Percentiles rank a stretch among this genome's conserved stretches.
Evolutionary conservation across 1,284 basidiomycete species (phyloP).

Genomic region (Naganishia albida): DNA sequence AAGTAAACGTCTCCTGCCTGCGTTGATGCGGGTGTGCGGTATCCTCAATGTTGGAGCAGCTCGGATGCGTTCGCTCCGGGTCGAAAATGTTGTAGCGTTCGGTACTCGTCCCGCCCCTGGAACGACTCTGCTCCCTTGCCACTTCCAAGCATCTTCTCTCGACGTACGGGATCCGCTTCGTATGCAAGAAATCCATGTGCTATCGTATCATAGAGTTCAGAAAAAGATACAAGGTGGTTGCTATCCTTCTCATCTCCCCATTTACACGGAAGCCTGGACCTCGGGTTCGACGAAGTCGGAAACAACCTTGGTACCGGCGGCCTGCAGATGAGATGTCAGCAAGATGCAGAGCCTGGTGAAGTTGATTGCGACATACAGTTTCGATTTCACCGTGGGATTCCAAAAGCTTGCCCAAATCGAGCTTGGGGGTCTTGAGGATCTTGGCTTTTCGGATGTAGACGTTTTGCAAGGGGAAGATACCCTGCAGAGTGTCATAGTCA

Average conservation of each 20-base stretch:
- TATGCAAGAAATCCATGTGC: slow-evolving; percentile 28
- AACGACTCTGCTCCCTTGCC: too few species aligned
- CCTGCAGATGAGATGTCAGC: slow-evolving; percentile 32
- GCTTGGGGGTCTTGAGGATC: slow-evolving; percentile 94
- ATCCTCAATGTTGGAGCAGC: too few species aligned
- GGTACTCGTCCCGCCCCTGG: too few species aligned
- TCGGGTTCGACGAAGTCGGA: slow-evolving; percentile 56
- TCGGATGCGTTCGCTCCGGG: too few species aligned
- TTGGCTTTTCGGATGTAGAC: slow-evolving; percentile 98
- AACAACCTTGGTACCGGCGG: slow-evolving; percentile 51
- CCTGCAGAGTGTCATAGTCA: slow-evolving; percentile 55
- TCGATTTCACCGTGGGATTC: slow-evolving; percentile 93
- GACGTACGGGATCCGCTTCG: background rate
- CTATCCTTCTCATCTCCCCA: slow-evolving; percentile 27
- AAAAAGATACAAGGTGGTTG: slow-evolving; percentile 24
- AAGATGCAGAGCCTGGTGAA: background rate
- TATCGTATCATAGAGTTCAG: slow-evolving; percentile 31
- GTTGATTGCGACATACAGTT: slow-evolving; percentile 64
- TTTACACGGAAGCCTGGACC: slow-evolving; percentile 54
- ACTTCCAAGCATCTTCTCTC: background rate
- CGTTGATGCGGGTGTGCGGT: too few species aligned
- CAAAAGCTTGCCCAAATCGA: slow-evolving; percentile 90
- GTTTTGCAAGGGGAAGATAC: slow-evolving; percentile 97
- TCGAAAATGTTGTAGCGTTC: too few species aligned
- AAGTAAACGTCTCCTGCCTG: too few species aligned